Percentiles rank a stretch among this genome's conserved stretches.
Evolutionary conservation across 2,329 filamentous ascomycete genomes (phyloP).

Genomic region (Rutstroemia sydowiana): DNA sequence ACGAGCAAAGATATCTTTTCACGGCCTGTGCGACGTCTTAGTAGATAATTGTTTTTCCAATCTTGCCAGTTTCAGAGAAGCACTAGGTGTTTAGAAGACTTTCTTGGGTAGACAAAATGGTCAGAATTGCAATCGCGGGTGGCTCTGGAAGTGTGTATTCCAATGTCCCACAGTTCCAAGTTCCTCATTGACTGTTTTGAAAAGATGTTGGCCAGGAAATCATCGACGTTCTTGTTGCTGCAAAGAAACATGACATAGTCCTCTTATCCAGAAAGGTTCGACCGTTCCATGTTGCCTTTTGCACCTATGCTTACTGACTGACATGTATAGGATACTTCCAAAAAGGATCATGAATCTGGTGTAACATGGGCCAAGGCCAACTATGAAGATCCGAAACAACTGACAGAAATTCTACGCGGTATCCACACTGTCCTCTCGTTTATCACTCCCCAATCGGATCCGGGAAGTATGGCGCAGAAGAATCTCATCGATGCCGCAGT

Average conservation of each 20-base stretch:
- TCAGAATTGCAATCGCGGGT: slow-evolving; percentile 39
- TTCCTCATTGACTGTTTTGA: too few species aligned
- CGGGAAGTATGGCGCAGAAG: slow-evolving; percentile 30
- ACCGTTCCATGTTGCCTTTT: too few species aligned
- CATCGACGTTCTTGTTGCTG: too few species aligned
- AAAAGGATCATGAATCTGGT: slow-evolving; percentile 17
- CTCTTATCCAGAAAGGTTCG: too few species aligned
- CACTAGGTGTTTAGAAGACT: too few species aligned
- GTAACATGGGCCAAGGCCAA: slow-evolving; percentile 37
- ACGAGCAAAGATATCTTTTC: too few species aligned
- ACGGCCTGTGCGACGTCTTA: too few species aligned
- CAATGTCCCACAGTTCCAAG: not conserved
- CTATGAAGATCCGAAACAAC: slow-evolving; percentile 35
- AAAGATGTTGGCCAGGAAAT: too few species aligned
- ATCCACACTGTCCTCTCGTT: slow-evolving; percentile 49
- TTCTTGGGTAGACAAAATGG: too few species aligned
- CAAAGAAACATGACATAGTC: not conserved
- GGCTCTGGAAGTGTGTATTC: slow-evolving; percentile 35
- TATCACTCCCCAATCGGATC: slow-evolving; percentile 18
- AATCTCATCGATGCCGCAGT: slow-evolving; percentile 36
- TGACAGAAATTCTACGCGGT: slow-evolving; percentile 37
- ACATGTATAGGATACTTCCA: slow-evolving; percentile 14
- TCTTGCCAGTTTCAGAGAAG: too few species aligned
- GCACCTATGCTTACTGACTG: too few species aligned
- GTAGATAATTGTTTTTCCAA: too few species aligned